Conservation (phyloP, 2,329 filamentous ascomycete genomes). For the Drechslera avenae region DNA sequence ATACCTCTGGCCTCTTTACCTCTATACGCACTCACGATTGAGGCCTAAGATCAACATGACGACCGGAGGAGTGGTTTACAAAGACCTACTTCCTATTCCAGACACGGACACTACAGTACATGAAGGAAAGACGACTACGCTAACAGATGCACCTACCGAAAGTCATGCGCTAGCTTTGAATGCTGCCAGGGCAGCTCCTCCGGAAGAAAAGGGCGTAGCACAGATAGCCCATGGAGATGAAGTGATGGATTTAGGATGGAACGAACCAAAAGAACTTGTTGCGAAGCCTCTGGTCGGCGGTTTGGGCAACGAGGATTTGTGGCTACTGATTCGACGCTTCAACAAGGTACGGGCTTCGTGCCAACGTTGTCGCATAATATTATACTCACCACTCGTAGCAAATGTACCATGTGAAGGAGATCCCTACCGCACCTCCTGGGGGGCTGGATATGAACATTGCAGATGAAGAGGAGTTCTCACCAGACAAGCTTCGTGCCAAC, state of each 20-base stretch:
- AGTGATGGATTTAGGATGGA: slow-evolving; percentile 72
- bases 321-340: slow-evolving; percentile 73
- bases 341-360: slow-evolving; percentile 62
- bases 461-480: slow-evolving; percentile 82
- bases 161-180: slow-evolving; percentile 55
- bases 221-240: slow-evolving; percentile 55
- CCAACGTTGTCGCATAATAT: neutral
- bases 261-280: slow-evolving; percentile 62
- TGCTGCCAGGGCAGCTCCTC: slow-evolving; percentile 41
- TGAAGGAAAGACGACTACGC: slow-evolving; percentile 35
- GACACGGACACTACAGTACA: slow-evolving; percentile 39
- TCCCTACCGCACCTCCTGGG: slow-evolving; percentile 64
- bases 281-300: slow-evolving; percentile 68
- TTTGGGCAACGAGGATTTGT: slow-evolving; percentile 73
- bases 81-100: slow-evolving; percentile 46
- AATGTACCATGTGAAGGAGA: slow-evolving; percentile 74
- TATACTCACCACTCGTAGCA: slow-evolving; percentile 51
- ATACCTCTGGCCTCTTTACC: neutral
- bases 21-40: neutral
- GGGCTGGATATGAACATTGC: slow-evolving; percentile 80
- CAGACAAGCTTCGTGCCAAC: slow-evolving; percentile 79
- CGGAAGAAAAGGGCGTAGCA: slow-evolving; percentile 51
- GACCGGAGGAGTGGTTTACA: slow-evolving; percentile 40
- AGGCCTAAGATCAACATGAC: slow-evolving; percentile 30
- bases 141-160: slow-evolving; percentile 52